Evolutionary conservation across 768 basidiomycete species (phyloP), one percentile per base, ranked within the genome.

Genomic region (Nevesoporus exiguus): DNA sequence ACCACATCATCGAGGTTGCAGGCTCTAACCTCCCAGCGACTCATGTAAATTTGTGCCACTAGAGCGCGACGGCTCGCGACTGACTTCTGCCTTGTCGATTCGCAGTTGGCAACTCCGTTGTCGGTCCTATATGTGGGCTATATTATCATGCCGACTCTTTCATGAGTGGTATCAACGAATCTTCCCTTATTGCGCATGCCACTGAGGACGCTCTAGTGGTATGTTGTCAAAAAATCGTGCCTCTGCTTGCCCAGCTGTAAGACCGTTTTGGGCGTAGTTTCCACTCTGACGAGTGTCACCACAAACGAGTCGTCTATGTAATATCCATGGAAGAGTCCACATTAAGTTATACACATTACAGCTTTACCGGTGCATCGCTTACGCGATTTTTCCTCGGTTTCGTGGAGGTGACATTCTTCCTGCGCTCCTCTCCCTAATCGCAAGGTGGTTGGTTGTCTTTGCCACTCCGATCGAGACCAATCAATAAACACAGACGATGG

Each of bases 171-270:
- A 29, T 29, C 13, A 15, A 17, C 10, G 42, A n/a, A 33, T 31
- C n/a, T n/a, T n/a, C n/a, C n/a, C 25, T 43, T 31, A 63, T 17
- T 48, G n/a, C 22, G 13, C 41, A 40, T 14, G 24, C 27, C 1
- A 44, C 21, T 60, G 58, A 53, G 27, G 3, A 52, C 43, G 34
- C 37, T 52, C n/a, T 55, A 89, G 88, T 10, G 88, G 87, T 63
- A 84, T 87, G 79, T 80, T 86, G 58, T 70, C 88, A 43, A 83
- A 85, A 71, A 78, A 62, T 88, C 87, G 3, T 88, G 85, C 0
- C 67, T 83, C 53, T 85, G 88, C 67, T 73, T 88, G 4, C 84
- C 87, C 0, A 60, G 54, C 41, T 84, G 81, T 60, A 88, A 89
- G 86, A 73, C 81, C 9, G 60, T 87, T 27, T 90, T 87, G 87